Conservation (phyloP, 2,329 filamentous ascomycete species). For the Colletotrichum phormii region DNA sequence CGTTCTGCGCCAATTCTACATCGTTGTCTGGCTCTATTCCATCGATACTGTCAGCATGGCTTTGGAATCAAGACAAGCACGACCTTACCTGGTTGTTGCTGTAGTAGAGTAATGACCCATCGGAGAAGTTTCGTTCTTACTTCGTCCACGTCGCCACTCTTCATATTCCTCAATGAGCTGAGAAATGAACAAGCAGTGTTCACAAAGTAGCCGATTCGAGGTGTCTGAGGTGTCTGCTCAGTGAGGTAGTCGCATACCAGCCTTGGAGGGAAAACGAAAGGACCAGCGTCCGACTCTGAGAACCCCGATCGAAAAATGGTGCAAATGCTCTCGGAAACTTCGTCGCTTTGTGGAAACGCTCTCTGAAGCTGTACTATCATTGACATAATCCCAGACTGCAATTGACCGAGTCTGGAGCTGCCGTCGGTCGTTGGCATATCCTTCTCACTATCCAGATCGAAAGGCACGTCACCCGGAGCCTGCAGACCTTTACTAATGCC, state of each 20-base stretch:
- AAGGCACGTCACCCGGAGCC: conserved; percentile 71
- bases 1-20: conserved; percentile 77
- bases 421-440: conserved; percentile 19
- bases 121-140: conserved; percentile 66
- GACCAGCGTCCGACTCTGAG: conserved; percentile 77
- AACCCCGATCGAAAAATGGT: conserved; percentile 79
- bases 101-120: conserved; percentile 73
- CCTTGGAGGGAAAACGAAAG: conserved; percentile 78
- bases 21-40: conserved; percentile 69
- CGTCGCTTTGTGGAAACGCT: conserved; percentile 69
- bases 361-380: conserved; percentile 60
- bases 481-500: conserved; percentile 80
- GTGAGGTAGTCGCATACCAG: conserved; percentile 76
- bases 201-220: conserved; percentile 76
- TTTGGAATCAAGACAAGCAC: background rate
- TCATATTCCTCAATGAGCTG: conserved; percentile 65
- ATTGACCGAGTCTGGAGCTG: conserved; percentile 42
- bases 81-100: conserved; percentile 67
- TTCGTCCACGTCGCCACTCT: conserved; percentile 55
- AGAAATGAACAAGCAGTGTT: conserved; percentile 79
- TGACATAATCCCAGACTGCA: conserved; percentile 60
- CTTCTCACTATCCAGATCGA: conserved; percentile 72
- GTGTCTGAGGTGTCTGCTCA: conserved; percentile 68
- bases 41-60: conserved; percentile 28
- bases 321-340: conserved; percentile 79